Percentiles rank a stretch among this genome's conserved stretches.
These are phyloP conservation scores for Phlyctochytrium arcticum DNA, from an alignment of 192 early-diverging fungal species.

Conservation along the genomic window DNA sequence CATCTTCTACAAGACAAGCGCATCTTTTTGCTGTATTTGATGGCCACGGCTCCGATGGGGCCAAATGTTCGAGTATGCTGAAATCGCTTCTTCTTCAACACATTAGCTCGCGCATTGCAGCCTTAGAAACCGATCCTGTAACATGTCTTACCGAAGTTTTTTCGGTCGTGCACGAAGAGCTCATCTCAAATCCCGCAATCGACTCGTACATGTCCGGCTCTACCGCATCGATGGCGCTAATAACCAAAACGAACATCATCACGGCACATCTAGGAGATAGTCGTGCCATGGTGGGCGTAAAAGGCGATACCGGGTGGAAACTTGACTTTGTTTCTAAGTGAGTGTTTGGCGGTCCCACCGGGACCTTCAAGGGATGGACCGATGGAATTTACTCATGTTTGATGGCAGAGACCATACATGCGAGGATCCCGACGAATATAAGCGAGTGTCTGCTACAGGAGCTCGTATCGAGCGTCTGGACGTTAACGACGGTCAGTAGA, in stretches of 20 bases:
- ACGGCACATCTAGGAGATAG: slow-evolving; percentile 48
- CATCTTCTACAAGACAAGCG: no score
- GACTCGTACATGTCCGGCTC: slow-evolving; percentile 55
- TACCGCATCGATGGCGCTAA: slow-evolving; percentile 35
- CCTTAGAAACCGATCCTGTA: slow-evolving; percentile 23
- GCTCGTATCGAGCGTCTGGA: slow-evolving; percentile 43
- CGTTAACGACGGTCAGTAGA: slow-evolving; percentile 6
- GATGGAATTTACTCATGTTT: not conserved
- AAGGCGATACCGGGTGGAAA: slow-evolving; percentile 8
- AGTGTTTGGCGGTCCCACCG: no score
- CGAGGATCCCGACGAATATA: slow-evolving; percentile 23
- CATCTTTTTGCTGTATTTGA: slow-evolving; percentile 50
- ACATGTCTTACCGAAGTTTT: slow-evolving; percentile 30
- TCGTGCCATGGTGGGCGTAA: slow-evolving; percentile 31
- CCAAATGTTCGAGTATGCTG: slow-evolving; percentile 27
- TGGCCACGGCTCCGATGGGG: slow-evolving; percentile 50
- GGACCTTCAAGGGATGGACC: not conserved
- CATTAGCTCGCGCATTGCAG: slow-evolving; percentile 14
- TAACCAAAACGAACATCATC: slow-evolving; percentile 27
- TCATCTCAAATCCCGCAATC: slow-evolving; percentile 31
- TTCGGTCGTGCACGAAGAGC: slow-evolving; percentile 21
- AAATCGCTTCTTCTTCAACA: slow-evolving; percentile 26
- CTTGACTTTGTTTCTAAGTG: no score
- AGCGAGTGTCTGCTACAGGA: slow-evolving; percentile 29
- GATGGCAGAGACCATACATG: slow-evolving; percentile 45